Percentiles rank a stretch among this genome's conserved stretches.
These are phyloP conservation scores for Tuber indicum DNA, from an alignment of 495 filamentous ascomycete species.

Conservation along the genomic window DNA sequence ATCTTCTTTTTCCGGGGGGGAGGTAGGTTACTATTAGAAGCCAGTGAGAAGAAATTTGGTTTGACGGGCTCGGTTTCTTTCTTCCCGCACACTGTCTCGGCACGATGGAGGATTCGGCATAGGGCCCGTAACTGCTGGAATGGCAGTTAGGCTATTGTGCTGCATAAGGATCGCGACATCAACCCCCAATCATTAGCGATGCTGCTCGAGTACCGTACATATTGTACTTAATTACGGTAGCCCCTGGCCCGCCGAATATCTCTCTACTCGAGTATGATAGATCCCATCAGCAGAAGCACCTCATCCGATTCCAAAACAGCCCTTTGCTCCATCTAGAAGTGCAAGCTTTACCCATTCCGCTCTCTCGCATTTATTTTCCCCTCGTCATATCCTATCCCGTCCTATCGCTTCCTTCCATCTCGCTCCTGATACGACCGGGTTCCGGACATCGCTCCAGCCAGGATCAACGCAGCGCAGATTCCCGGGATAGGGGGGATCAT, in stretches of 20 bases:
- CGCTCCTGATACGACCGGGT: not conserved
- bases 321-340: not conserved
- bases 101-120: not conserved
- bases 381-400: not conserved
- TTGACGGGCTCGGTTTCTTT: not conserved
- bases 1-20: not conserved
- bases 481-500: not conserved
- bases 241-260: not conserved
- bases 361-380: not conserved
- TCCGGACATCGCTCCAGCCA: not conserved
- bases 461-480: not conserved
- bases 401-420: not conserved
- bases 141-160: not conserved
- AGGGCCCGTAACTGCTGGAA: not conserved
- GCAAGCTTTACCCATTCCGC: not conserved
- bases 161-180: not conserved
- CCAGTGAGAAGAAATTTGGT: not conserved
- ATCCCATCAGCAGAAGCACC: not conserved
- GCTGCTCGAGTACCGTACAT: no score
- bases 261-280: no score
- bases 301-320: not conserved
- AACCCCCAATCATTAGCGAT: not conserved
- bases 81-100: not conserved
- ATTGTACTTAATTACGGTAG: no score
- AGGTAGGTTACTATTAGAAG: not conserved